Conservation (phyloP, 345 rosid genomes). For the Salix caprea region DNA sequence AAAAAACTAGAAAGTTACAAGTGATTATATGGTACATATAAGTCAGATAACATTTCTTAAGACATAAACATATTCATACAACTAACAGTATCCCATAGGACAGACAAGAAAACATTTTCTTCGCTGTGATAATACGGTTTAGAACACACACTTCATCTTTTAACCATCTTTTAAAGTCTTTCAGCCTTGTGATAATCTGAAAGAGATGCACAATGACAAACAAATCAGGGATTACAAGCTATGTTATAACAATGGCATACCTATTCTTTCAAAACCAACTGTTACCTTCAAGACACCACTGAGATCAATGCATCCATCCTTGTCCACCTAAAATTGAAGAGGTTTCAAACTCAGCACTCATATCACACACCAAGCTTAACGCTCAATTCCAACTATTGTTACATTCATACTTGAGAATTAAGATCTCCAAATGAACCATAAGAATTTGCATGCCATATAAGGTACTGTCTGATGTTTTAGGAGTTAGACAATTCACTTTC, state of each 20-base stretch:
- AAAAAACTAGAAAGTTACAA: not conserved
- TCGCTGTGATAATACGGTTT: not conserved
- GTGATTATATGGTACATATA: not conserved
- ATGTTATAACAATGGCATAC: slow-evolving; percentile 26
- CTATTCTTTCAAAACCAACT: slow-evolving; percentile 48
- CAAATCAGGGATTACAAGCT: not conserved
- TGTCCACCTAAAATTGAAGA: slow-evolving; percentile 39
- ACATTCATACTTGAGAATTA: not conserved
- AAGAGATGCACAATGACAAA: not conserved
- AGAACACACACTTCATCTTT: not conserved
- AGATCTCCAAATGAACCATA: too few species aligned
- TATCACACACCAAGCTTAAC: not conserved
- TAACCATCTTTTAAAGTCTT: not conserved
- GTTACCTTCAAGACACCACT: slow-evolving; percentile 57
- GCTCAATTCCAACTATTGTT: not conserved
- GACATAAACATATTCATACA: not conserved
- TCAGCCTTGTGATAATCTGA: not conserved
- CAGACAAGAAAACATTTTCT: not conserved
- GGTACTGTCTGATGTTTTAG: too few species aligned
- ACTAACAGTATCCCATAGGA: not conserved
- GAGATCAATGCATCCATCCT: slow-evolving; percentile 53
- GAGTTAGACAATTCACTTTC: too few species aligned
- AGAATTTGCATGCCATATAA: too few species aligned
- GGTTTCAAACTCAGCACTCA: not conserved
- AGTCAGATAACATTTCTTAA: not conserved